A percentile compares a stretch with the other conserved stretches of the same genome.
Evolutionary conservation across 345 rosid genomes (phyloP).

Genomic region (Euphorbia lathyris): DNA sequence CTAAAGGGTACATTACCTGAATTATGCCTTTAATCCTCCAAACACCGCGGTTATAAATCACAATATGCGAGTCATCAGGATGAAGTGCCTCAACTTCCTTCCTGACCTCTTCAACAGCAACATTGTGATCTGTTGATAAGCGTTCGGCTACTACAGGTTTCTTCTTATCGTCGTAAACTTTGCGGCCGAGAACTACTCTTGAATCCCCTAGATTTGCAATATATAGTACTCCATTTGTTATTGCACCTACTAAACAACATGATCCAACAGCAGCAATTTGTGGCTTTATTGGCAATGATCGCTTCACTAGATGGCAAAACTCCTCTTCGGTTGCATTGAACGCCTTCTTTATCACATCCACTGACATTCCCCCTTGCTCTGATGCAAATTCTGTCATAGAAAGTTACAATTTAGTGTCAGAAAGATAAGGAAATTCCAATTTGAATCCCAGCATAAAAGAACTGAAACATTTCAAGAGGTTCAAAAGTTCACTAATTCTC

Average conservation of each 20-base stretch:
- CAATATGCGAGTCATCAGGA: constrained; percentile 93
- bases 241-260: constrained; percentile 90
- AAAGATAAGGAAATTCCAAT: constrained; percentile 1
- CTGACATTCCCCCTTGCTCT: constrained; percentile 85
- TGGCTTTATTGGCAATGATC: constrained; percentile 56
- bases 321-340: constrained; percentile 90
- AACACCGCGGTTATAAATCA: constrained; percentile 72
- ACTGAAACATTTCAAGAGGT: neutral
- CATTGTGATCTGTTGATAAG: constrained; percentile 94
- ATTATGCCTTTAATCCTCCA: constrained; percentile 99
- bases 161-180: constrained; percentile 37
- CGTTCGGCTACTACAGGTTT: constrained; percentile 65
- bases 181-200: constrained; percentile 83
- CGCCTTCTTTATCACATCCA: constrained; percentile 77
- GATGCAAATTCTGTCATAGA: constrained; percentile 54
- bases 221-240: constrained; percentile 61
- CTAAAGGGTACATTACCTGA: constrained; percentile 49
- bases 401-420: neutral
- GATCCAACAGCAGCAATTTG: constrained; percentile 94
- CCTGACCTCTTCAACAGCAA: constrained; percentile 84
- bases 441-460: neutral
- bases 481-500: neutral
- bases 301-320: constrained; percentile 72
- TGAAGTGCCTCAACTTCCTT: constrained; percentile 94
- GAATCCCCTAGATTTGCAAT: constrained; percentile 98